Evolutionary conservation across 345 rosid genomes (phyloP).

Genomic region (Eucalyptus sp.): DNA sequence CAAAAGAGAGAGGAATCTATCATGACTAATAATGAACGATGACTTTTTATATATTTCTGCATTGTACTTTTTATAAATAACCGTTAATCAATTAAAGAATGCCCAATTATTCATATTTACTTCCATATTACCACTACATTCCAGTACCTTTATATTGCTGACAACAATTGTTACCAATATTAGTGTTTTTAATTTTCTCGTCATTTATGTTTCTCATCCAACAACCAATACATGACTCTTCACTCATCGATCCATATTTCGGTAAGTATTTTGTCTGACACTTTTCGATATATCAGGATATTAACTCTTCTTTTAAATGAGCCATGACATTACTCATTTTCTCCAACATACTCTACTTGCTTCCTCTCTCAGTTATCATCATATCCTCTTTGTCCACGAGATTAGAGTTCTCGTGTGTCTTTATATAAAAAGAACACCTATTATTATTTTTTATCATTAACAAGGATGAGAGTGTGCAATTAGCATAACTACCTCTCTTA

Average conservation of each 20-base stretch:
- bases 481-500: neutral
- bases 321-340: neutral
- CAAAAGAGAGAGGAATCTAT: too few relatives aligned
- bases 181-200: too few relatives aligned
- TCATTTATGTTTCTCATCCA: neutral
- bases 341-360: neutral
- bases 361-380: neutral
- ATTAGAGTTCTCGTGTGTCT: neutral
- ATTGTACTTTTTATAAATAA: neutral
- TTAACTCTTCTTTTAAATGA: neutral
- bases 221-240: too few relatives aligned
- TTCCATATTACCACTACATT: neutral
- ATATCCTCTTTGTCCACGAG: neutral
- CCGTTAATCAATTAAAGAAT: too few relatives aligned
- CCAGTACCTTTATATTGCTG: too few relatives aligned
- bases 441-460: too few relatives aligned
- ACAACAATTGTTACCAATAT: too few relatives aligned
- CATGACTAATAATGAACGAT: too few relatives aligned
- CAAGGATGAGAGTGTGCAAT: neutral
- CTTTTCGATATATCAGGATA: neutral
- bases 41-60: too few relatives aligned
- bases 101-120: neutral
- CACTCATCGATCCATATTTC: too few relatives aligned
- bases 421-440: too few relatives aligned
- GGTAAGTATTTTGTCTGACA: neutral